A percentile compares a stretch with the other conserved stretches of the same genome.
Conservation (phyloP, 2,329 filamentous ascomycete genomes). For the Dactylonectria estremocensis region DNA sequence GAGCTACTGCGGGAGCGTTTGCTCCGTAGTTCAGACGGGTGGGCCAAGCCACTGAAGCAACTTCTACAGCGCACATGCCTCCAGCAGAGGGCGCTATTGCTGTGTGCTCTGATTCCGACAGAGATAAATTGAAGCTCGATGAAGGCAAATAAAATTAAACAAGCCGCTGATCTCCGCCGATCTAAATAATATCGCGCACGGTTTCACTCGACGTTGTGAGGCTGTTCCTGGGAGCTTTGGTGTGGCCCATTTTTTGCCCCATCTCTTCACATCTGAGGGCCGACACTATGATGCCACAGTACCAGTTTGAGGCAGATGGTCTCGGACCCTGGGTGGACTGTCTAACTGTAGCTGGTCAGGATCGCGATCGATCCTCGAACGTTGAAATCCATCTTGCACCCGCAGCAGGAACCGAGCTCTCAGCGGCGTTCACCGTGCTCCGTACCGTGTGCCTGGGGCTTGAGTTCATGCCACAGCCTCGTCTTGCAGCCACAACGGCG, state of each 20-base stretch:
- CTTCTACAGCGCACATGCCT: neutral
- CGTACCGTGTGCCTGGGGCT: slow-evolving; percentile 13
- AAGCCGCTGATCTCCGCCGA: neutral
- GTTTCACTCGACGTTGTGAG: neutral
- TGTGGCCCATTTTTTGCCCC: neutral
- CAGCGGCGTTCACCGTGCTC: slow-evolving; percentile 29
- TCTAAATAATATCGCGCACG: neutral
- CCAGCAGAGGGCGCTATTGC: neutral
- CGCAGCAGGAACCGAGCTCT: slow-evolving; percentile 14
- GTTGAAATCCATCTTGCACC: too few species aligned
- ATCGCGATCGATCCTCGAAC: too few species aligned
- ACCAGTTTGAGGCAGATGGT: neutral
- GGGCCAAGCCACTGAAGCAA: too few species aligned
- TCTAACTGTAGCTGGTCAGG: neutral
- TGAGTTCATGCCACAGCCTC: slow-evolving; percentile 32
- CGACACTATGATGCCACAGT: neutral
- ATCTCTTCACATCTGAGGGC: neutral
- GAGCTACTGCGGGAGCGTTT: too few species aligned
- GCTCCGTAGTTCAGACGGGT: too few species aligned
- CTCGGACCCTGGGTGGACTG: neutral
- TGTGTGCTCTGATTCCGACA: neutral
- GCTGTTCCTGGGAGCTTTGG: neutral
- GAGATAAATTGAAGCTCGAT: neutral
- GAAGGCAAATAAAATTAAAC: neutral
- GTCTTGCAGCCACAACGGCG: slow-evolving; percentile 16